Evolutionary conservation across 2,329 filamentous ascomycete species (phyloP).

Genomic region (Colletotrichum sublineola): DNA sequence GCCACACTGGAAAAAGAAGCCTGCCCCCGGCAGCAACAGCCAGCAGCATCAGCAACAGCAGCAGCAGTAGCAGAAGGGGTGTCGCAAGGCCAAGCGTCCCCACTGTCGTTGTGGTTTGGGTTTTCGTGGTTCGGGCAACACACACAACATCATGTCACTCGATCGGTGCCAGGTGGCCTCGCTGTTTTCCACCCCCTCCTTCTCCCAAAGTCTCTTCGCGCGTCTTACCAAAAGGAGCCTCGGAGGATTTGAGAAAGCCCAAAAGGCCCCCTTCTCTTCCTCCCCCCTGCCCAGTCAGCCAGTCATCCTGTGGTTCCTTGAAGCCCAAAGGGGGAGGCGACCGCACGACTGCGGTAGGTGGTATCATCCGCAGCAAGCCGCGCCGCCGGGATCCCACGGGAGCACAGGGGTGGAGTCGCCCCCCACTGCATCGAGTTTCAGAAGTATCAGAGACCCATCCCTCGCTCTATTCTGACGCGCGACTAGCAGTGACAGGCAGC

Average conservation of each 20-base stretch:
- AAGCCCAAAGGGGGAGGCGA: conserved; percentile 25
- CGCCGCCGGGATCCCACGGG: conserved; percentile 17
- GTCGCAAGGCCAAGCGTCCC: neutral
- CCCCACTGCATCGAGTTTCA: conserved; percentile 33
- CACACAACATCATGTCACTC: neutral
- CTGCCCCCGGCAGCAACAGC: neutral
- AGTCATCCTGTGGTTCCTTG: neutral
- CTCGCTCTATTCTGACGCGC: conserved; percentile 14
- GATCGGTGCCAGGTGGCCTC: neutral
- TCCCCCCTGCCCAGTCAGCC: too few species aligned
- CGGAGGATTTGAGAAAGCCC: neutral
- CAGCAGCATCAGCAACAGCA: neutral
- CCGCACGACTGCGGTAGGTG: conserved; percentile 37
- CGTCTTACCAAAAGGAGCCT: neutral
- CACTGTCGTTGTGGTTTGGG: neutral
- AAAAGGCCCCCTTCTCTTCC: too few species aligned
- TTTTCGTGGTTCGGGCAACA: neutral
- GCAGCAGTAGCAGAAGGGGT: neutral
- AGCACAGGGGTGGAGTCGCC: conserved; percentile 22
- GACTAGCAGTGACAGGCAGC: neutral
- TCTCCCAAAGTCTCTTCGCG: neutral
- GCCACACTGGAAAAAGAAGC: conserved; percentile 6
- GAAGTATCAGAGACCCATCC: conserved; percentile 28
- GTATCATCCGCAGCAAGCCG: conserved; percentile 21
- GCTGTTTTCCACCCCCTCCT: neutral